Conservation (phyloP, 2,329 filamentous ascomycete genomes). For the Penicillium sp. region DNA sequence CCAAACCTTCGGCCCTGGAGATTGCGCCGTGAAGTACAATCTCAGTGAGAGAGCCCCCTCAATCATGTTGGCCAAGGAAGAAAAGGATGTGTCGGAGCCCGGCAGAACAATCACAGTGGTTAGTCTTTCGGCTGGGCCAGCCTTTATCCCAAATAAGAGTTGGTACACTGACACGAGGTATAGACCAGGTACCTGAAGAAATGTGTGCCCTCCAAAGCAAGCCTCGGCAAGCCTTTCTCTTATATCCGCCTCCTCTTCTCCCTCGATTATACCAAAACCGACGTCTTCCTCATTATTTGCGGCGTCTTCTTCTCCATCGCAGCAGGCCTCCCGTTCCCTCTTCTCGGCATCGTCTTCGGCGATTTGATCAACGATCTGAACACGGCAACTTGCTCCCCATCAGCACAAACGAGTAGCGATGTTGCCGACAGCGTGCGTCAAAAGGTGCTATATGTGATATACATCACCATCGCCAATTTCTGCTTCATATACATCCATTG, state of each 20-base stretch:
- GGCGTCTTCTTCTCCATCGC: constrained; percentile 37
- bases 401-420: constrained; percentile 7
- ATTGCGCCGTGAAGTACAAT: background rate
- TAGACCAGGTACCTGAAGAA: constrained; percentile 17
- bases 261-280: constrained; percentile 29
- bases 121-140: background rate
- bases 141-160: background rate
- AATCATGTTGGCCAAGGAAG: background rate
- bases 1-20: background rate
- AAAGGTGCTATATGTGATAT: constrained; percentile 63
- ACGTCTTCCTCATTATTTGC: constrained; percentile 29
- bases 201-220: constrained; percentile 16
- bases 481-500: constrained; percentile 65
- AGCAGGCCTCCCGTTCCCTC: constrained; percentile 41
- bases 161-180: background rate
- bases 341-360: constrained; percentile 44
- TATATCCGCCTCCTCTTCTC: constrained; percentile 30
- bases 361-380: constrained; percentile 44
- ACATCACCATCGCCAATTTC: constrained; percentile 65
- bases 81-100: background rate
- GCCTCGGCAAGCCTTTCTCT: constrained; percentile 21
- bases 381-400: constrained; percentile 28
- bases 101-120: constrained; percentile 1
- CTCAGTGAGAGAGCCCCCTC: background rate
- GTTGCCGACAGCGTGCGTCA: constrained; percentile 28